phyloP scores from a whole-genome alignment of 805 yeast genomes.

The Candida argentea region DNA sequence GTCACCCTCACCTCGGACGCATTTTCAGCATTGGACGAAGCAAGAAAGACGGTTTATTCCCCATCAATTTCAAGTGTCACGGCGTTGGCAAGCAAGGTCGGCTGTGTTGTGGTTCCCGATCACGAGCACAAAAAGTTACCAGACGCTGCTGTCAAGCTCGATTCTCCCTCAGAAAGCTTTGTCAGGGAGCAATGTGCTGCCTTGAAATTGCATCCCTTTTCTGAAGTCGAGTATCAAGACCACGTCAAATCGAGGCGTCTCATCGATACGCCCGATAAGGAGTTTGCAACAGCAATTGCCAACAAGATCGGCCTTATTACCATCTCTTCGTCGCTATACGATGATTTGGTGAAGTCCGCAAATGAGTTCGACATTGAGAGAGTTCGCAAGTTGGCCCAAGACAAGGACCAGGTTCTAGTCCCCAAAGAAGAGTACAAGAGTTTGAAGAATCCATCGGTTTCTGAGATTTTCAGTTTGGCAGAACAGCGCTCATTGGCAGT shows the following conservation, averaged over 20 bases:
- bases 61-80: too few relatives aligned
- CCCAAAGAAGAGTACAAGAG: conserved; percentile 1
- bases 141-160: too few relatives aligned
- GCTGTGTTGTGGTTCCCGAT: too few relatives aligned
- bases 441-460: conserved; percentile 14
- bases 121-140: too few relatives aligned
- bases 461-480: conserved; percentile 24
- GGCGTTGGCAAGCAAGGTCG: too few relatives aligned
- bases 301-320: conserved; percentile 24
- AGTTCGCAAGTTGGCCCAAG: conserved; percentile 12
- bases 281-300: conserved; percentile 24
- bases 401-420: conserved; percentile 4
- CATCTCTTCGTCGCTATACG: conserved; percentile 19
- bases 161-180: conserved; percentile 20
- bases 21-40: conserved; percentile 7
- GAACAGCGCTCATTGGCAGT: conserved; percentile 9
- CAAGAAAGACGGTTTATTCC: conserved; percentile 1
- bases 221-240: conserved; percentile 5
- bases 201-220: conserved; percentile 6
- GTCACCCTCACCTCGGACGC: conserved; percentile 20
- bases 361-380: conserved; percentile 17
- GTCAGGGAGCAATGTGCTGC: conserved; percentile 13
- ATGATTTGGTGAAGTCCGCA: conserved; percentile 17
- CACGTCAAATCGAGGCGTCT: too few relatives aligned
- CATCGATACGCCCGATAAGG: too few relatives aligned